Evolutionary conservation across 495 filamentous ascomycete species (phyloP).

Genomic region (Lasiosphaeris hirsuta): DNA sequence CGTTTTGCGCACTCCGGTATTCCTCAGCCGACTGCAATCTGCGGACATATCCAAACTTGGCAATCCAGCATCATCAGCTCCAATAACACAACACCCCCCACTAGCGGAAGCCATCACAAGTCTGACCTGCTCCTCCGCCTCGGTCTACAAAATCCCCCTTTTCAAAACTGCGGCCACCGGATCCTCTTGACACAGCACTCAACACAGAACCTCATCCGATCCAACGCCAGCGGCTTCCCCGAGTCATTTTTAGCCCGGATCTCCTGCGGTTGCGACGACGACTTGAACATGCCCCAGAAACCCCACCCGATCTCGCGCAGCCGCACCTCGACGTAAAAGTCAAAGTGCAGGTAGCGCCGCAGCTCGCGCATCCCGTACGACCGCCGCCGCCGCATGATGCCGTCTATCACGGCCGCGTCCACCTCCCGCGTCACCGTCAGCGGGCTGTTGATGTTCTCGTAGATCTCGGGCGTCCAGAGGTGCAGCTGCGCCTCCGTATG

Average conservation of each 20-base stretch:
- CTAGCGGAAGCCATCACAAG: background rate
- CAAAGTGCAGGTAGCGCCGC: conserved; percentile 20
- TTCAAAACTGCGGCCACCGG: conserved; percentile 23
- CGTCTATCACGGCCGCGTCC: conserved; percentile 16
- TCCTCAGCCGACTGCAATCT: conserved; percentile 15
- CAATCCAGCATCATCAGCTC: background rate
- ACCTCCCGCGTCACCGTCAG: conserved; percentile 21
- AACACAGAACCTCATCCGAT: conserved; percentile 18
- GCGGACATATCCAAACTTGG: conserved; percentile 11
- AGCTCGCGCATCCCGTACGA: conserved; percentile 6
- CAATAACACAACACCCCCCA: no score
- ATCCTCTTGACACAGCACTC: conserved; percentile 19
- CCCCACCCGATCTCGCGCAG: conserved; percentile 25
- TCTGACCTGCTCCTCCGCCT: conserved; percentile 22
- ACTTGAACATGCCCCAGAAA: conserved; percentile 21
- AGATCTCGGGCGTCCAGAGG: conserved; percentile 28
- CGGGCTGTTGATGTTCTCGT: conserved; percentile 22
- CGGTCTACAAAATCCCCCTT: conserved; percentile 20
- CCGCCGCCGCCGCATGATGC: conserved; percentile 6
- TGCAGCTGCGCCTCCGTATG: conserved; percentile 26
- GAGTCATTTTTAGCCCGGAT: conserved; percentile 22
- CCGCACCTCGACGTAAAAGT: conserved; percentile 24
- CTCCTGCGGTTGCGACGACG: conserved; percentile 20
- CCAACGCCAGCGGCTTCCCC: conserved; percentile 17
- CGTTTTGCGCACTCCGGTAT: conserved; percentile 5